Percentiles rank a stretch among this genome's conserved stretches.
These are phyloP conservation scores for Camellia japonica DNA, from an alignment of 148 eudicot genomes.

Conservation along the genomic window DNA sequence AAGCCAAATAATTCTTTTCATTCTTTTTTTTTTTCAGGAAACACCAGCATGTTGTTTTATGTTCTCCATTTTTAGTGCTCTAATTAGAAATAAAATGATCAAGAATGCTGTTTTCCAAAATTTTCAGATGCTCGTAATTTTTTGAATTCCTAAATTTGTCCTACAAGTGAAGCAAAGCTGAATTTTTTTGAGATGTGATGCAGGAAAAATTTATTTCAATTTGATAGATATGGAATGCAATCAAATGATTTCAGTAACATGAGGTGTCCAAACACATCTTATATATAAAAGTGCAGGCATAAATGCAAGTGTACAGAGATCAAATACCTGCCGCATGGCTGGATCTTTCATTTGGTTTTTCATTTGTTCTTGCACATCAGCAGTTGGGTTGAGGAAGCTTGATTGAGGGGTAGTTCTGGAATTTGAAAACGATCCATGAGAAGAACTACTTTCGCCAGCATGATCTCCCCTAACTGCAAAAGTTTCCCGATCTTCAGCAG, in stretches of 20 bases:
- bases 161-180: neutral
- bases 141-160: neutral
- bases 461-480: slow-evolving; percentile 29
- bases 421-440: slow-evolving; percentile 32
- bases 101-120: no score
- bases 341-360: slow-evolving; percentile 96
- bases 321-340: slow-evolving; percentile 78
- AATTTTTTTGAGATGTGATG: neutral
- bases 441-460: slow-evolving; percentile 47
- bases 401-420: slow-evolving; percentile 51
- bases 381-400: slow-evolving; percentile 50
- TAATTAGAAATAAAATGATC: no score
- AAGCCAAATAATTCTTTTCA: no score
- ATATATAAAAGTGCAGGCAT: neutral
- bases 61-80: no score
- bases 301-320: neutral
- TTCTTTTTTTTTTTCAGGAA: no score
- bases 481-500: slow-evolving; percentile 25
- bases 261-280: neutral
- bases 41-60: no score
- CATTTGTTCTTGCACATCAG: slow-evolving; percentile 90
- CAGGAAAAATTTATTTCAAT: neutral
- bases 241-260: neutral
- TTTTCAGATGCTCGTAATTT: neutral
- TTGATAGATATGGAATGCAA: neutral